A percentile compares a stretch with the other conserved stretches of the same genome.
phyloP scores from a whole-genome alignment of 768 basidiomycete species.

The Sutorius australiensis region DNA sequence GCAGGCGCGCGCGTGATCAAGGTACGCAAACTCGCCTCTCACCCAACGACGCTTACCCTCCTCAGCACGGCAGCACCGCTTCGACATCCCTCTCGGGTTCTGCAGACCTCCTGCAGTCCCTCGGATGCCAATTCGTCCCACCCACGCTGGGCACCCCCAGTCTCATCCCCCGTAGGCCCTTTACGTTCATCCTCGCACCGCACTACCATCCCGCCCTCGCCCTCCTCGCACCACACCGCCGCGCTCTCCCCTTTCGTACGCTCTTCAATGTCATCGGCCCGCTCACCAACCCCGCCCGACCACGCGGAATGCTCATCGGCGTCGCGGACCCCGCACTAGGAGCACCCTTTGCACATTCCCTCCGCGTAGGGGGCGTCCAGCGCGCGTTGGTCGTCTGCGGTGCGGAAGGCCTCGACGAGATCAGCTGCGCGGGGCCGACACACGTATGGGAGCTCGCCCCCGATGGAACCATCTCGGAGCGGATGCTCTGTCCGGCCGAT shows the following conservation, averaged over 20 bases:
- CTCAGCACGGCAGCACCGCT: constrained; percentile 83
- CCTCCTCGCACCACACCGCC: constrained; percentile 77
- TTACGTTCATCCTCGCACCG: constrained; percentile 91
- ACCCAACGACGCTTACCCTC: not conserved
- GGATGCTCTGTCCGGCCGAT: constrained; percentile 58
- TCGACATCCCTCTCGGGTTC: constrained; percentile 94
- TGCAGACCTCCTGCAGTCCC: constrained; percentile 83
- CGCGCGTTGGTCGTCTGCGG: constrained; percentile 93
- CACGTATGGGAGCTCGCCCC: constrained; percentile 72
- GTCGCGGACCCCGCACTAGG: constrained; percentile 83
- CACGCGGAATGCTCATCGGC: constrained; percentile 87
- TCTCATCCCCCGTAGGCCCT: constrained; percentile 65
- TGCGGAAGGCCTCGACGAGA: constrained; percentile 87
- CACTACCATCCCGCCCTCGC: constrained; percentile 90
- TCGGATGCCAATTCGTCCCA: constrained; percentile 71
- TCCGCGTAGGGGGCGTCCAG: constrained; percentile 69
- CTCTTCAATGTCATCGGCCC: constrained; percentile 96
- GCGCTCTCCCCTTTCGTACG: constrained; percentile 87
- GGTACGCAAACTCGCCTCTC: constrained; percentile 36
- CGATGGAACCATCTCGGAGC: constrained; percentile 61
- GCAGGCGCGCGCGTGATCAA: constrained; percentile 93
- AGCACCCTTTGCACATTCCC: constrained; percentile 69
- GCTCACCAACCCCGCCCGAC: constrained; percentile 85
- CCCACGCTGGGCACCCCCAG: constrained; percentile 43
- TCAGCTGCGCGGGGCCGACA: constrained; percentile 90